Conservation (phyloP, 192 early-diverging fungal species). For the Phlyctochytrium bullatum region DNA sequence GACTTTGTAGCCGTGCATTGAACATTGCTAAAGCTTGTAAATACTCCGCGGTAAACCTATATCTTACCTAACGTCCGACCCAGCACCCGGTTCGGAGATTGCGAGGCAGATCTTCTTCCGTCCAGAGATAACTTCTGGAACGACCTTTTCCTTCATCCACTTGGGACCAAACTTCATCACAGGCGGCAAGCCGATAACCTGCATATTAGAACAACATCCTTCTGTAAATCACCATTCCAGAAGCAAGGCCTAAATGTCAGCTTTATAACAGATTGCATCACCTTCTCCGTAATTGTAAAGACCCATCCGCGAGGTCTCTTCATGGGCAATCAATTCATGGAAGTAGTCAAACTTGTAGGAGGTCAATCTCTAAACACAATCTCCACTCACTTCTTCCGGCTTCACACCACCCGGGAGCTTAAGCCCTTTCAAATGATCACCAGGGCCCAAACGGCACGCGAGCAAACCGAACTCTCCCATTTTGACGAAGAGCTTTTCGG, state of each 20-base stretch:
- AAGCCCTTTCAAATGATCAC: conserved; percentile 41
- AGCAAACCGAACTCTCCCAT: conserved; percentile 40
- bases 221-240: conserved; percentile 16
- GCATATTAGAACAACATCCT: not conserved
- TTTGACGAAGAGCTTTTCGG: conserved; percentile 30
- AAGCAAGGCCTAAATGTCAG: conserved; percentile 9
- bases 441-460: conserved; percentile 45
- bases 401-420: conserved; percentile 43
- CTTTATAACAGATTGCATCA: conserved; percentile 10
- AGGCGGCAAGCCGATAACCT: conserved; percentile 48
- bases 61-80: conserved; percentile 22
- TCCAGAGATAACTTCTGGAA: conserved; percentile 41
- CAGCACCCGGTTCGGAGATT: conserved; percentile 44
- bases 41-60: not conserved
- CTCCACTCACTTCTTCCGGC: conserved; percentile 29
- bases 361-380: not conserved
- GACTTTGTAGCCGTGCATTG: conserved; percentile 44
- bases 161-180: conserved; percentile 43
- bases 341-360: conserved; percentile 51
- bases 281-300: conserved; percentile 33
- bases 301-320: conserved; percentile 35
- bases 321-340: conserved; percentile 42
- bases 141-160: conserved; percentile 43
- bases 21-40: conserved; percentile 11
- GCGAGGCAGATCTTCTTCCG: conserved; percentile 54